phyloP scores from a whole-genome alignment of 2,329 filamentous ascomycete species.

The Scytalidium sp. region DNA sequence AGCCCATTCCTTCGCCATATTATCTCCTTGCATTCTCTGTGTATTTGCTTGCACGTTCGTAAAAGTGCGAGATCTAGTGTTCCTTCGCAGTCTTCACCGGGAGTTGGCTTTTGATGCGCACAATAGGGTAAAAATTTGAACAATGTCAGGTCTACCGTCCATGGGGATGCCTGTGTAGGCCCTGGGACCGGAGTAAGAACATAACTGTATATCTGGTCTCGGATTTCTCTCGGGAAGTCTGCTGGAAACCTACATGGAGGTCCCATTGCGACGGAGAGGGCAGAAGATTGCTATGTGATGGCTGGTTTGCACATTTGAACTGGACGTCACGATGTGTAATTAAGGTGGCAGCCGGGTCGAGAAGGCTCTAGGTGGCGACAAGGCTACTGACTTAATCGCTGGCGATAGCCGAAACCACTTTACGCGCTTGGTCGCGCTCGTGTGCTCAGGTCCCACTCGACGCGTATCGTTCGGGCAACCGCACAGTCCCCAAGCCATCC shows the following conservation, averaged over 20 bases:
- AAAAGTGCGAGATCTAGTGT: slow-evolving; percentile 16
- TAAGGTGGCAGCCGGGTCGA: not conserved
- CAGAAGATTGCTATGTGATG: not conserved
- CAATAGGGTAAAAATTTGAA: slow-evolving; percentile 7
- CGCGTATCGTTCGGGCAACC: not conserved
- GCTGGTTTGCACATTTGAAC: too few relatives aligned
- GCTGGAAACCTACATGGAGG: slow-evolving; percentile 19
- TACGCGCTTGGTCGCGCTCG: slow-evolving; percentile 14
- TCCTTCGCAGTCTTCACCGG: not conserved
- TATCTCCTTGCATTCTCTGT: slow-evolving; percentile 25
- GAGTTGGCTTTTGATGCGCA: not conserved
- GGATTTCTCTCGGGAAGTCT: slow-evolving; percentile 23
- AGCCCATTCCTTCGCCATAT: slow-evolving; percentile 24
- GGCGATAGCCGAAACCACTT: slow-evolving; percentile 18
- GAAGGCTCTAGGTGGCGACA: not conserved
- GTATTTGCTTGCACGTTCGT: slow-evolving; percentile 26
- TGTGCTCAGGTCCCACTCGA: not conserved
- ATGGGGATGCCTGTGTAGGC: slow-evolving; percentile 19
- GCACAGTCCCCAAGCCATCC: not conserved
- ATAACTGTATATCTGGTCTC: slow-evolving; percentile 25
- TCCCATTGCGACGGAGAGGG: not conserved
- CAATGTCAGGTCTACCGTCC: slow-evolving; percentile 19
- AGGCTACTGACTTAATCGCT: not conserved
- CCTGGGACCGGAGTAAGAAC: slow-evolving; percentile 19
- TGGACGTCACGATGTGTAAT: not conserved